Evolutionary conservation across 2,329 filamentous ascomycete species (phyloP).

Genomic region (Fusarium sp.): DNA sequence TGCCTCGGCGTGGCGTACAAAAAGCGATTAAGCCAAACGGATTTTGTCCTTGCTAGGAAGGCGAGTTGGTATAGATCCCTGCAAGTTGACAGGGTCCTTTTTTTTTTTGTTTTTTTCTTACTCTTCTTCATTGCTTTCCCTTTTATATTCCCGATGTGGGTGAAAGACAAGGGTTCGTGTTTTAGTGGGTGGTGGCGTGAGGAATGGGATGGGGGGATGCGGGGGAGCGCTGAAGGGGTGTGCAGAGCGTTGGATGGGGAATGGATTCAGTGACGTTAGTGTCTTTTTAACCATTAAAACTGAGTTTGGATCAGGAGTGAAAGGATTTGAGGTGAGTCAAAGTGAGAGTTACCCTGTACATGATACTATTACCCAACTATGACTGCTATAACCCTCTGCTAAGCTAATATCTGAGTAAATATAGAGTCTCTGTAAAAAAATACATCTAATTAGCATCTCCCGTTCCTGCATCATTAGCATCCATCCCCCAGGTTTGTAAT

Average conservation of each 20-base stretch:
- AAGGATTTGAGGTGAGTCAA: background rate
- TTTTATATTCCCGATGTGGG: slow-evolving; percentile 30
- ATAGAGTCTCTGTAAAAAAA: background rate
- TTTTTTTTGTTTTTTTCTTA: too few relatives aligned
- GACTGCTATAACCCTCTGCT: background rate
- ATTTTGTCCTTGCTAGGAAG: slow-evolving; percentile 40
- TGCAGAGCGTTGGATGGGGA: too few relatives aligned
- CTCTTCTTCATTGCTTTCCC: background rate
- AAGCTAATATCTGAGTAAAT: background rate
- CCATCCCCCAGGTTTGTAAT: slow-evolving; percentile 12
- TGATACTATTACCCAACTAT: background rate
- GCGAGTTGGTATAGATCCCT: slow-evolving; percentile 31
- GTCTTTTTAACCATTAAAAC: background rate
- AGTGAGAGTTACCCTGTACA: background rate
- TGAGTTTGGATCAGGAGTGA: background rate
- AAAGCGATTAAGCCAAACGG: slow-evolving; percentile 18
- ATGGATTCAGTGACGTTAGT: too few relatives aligned
- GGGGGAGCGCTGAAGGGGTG: slow-evolving; percentile 31
- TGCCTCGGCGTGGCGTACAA: slow-evolving; percentile 44
- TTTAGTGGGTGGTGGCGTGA: slow-evolving; percentile 11
- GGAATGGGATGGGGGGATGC: slow-evolving; percentile 28
- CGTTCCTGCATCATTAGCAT: slow-evolving; percentile 36
- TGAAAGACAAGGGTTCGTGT: background rate
- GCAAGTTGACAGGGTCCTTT: slow-evolving; percentile 15
- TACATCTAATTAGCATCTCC: background rate